Evolutionary conservation across 2,329 filamentous ascomycete species (phyloP), one percentile per base, ranked within the genome.

Genomic region (Pestalotiopsis sp.): DNA sequence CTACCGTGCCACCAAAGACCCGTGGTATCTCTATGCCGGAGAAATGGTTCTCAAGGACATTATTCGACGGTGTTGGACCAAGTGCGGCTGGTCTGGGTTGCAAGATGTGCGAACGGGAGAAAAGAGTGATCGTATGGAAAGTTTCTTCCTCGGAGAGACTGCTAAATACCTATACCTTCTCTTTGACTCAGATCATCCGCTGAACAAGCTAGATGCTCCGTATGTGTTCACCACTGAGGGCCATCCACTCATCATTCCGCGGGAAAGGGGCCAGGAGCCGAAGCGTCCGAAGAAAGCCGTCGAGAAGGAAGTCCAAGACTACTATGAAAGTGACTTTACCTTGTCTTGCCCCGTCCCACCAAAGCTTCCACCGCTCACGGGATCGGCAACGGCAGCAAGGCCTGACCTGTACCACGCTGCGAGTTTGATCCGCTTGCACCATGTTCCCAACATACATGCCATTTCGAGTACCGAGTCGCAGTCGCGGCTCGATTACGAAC

Each of bases 211-310:
- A 52, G 96, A 98, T 79, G 90, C 91, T 0, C 90, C 95, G 0
- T 97, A 92, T 78, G 95, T 99, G 14, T 98, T 99, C 78, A 96
- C 93, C 0, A 99, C 96, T 0, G 96, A 99, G 81, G 96, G 95
- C 0, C 96, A 99, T 79, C 96, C 96, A 3, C 84, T 99, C 59
- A 86, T 98, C 57, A 92, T 99, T 65, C 95, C 95, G 13, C 85
- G 83, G 68, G 82, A 80, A 69, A 72, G 77, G 25, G 71, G 41
- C 1, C 70, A 58, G 17, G 66, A 67, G 2, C 79, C 75, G 65
- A 75, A 72, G 13, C 73, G 66, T 52, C 76, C 73, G 52, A 69
- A 71, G 2, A 68, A 71, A 17, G 65, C 73, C 27, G 73, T 76
- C 66, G 68, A 70, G 63, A 41, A 41, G 17, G 70, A 71, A 13